Evolutionary conservation across 768 basidiomycete genomes (phyloP).

Genomic region (Boletus rex-veris): DNA sequence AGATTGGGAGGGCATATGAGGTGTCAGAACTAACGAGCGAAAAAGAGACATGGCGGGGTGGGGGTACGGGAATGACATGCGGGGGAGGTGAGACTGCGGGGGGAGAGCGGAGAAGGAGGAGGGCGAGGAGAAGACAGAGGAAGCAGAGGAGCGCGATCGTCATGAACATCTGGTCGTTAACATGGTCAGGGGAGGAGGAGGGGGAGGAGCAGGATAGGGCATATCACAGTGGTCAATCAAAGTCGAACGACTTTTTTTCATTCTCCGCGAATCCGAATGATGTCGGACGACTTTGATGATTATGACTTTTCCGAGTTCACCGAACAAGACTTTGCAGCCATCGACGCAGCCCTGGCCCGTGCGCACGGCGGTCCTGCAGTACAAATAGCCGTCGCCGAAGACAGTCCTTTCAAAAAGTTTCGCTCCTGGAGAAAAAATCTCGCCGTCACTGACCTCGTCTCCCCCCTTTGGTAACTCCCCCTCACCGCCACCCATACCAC

Average conservation of each 20-base stretch:
- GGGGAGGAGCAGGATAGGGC: too few species aligned
- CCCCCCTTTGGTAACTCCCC: constrained; percentile 54
- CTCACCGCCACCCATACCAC: background rate
- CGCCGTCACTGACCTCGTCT: constrained; percentile 61
- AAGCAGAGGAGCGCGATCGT: constrained; percentile 4
- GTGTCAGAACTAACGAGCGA: background rate
- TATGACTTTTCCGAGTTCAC: constrained; percentile 58
- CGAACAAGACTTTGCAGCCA: constrained; percentile 49
- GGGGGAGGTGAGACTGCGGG: background rate
- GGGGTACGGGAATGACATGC: background rate
- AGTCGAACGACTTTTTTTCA: constrained; percentile 21
- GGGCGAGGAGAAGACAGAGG: background rate
- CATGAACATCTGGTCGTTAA: background rate
- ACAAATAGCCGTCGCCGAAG: constrained; percentile 28
- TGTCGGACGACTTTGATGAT: constrained; percentile 42
- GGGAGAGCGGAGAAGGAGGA: background rate
- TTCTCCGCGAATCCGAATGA: constrained; percentile 12
- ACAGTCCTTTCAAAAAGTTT: constrained; percentile 41
- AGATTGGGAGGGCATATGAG: background rate
- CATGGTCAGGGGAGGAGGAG: too few species aligned
- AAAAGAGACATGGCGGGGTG: constrained; percentile 20
- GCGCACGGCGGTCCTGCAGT: constrained; percentile 31
- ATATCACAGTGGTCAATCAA: background rate
- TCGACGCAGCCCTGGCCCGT: constrained; percentile 24
- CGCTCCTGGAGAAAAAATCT: constrained; percentile 42